Evolutionary conservation across 2,329 filamentous ascomycete species (phyloP).

Genomic region (Aspergillus eucalypticola): DNA sequence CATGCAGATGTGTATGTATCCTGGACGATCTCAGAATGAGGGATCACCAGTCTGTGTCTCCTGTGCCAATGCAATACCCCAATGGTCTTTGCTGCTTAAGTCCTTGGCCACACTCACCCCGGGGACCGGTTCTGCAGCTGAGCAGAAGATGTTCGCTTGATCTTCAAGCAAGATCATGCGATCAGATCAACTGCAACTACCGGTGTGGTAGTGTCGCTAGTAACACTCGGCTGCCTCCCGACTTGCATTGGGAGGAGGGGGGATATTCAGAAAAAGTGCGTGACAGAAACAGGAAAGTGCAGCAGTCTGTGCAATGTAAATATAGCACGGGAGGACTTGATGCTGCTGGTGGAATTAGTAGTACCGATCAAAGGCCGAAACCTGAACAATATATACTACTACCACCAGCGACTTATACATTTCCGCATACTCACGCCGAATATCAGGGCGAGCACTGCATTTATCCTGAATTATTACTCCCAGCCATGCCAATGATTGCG

Average conservation of each 20-base stretch:
- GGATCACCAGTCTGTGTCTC: neutral
- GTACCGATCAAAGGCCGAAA: neutral
- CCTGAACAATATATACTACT: neutral
- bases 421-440: neutral
- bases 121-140: neutral
- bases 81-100: neutral
- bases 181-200: neutral
- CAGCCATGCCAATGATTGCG: neutral
- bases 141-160: slow-evolving; percentile 6
- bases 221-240: neutral
- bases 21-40: neutral
- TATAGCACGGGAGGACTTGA: neutral
- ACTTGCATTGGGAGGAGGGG: neutral
- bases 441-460: neutral
- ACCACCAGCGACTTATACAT: neutral
- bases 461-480: neutral
- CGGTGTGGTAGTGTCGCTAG: neutral
- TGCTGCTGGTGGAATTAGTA: neutral
- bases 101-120: neutral
- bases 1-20: neutral
- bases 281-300: too few species aligned
- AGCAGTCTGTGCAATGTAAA: neutral
- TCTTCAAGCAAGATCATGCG: slow-evolving; percentile 1
- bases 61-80: too few species aligned
- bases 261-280: neutral